Conservation (phyloP, 148 eudicot species). For the Chenopodium formosanum region DNA sequence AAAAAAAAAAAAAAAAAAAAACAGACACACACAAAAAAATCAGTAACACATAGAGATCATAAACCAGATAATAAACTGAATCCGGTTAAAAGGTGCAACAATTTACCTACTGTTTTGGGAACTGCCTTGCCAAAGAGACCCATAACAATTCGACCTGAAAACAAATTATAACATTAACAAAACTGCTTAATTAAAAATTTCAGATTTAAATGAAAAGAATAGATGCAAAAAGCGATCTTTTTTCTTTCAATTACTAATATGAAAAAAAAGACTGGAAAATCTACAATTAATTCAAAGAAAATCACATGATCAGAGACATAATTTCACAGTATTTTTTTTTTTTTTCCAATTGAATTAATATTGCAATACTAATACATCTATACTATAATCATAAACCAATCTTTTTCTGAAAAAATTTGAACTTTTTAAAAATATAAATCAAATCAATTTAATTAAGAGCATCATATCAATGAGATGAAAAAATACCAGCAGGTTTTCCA, state of each 20-base stretch:
- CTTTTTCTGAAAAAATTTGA: no score
- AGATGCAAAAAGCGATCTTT: background rate
- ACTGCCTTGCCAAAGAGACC: slow-evolving; percentile 97
- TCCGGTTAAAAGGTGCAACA: slow-evolving; percentile 1
- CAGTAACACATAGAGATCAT: background rate
- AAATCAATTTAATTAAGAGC: no score
- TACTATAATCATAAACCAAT: no score
- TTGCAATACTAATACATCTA: background rate
- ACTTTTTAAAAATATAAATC: no score
- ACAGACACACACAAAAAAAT: background rate
- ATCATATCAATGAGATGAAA: background rate
- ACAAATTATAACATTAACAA: background rate
- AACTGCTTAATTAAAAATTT: background rate
- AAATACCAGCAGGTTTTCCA: slow-evolving; percentile 85
- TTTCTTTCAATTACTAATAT: background rate
- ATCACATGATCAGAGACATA: background rate
- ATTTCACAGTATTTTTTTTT: background rate
- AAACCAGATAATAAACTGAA: background rate
- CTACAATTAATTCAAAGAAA: background rate
- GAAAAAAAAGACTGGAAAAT: background rate
- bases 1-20: background rate
- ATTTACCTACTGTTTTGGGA: slow-evolving; percentile 89
- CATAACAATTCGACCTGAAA: slow-evolving; percentile 85
- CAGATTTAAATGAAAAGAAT: background rate
- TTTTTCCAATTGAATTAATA: background rate